A percentile compares a stretch with the other conserved stretches of the same genome.
Evolutionary conservation across 2,329 filamentous ascomycete genomes (phyloP).

Genomic region (Penicillium olsonii): DNA sequence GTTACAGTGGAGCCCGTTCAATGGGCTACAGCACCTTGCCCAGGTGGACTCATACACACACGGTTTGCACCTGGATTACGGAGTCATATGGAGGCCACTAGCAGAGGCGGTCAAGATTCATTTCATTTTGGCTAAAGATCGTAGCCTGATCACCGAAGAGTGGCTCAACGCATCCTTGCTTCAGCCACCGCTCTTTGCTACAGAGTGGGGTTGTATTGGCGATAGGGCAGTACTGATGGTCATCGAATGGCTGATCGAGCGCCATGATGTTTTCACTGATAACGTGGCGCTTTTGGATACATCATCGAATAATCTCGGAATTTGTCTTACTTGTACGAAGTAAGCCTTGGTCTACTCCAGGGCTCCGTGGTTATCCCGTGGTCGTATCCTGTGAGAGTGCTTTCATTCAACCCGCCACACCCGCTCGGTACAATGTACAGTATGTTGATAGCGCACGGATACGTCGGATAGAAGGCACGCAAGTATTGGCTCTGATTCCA

Average conservation of each 20-base stretch:
- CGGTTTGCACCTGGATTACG: background rate
- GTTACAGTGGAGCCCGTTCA: conserved; percentile 8
- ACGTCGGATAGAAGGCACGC: conserved; percentile 8
- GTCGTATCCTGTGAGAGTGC: background rate
- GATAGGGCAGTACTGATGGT: background rate
- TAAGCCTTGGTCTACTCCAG: conserved; percentile 3
- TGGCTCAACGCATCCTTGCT: conserved; percentile 11
- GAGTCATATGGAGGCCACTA: background rate
- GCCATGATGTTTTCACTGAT: conserved; percentile 13
- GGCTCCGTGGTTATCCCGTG: too few species aligned
- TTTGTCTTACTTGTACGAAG: background rate
- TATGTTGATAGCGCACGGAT: conserved; percentile 22
- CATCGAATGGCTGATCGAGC: background rate
- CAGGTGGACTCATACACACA: too few species aligned
- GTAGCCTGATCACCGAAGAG: background rate
- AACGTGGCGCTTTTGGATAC: conserved; percentile 14
- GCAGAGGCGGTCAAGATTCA: conserved; percentile 4
- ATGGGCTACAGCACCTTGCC: background rate
- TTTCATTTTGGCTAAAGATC: background rate
- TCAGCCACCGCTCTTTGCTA: conserved; percentile 11
- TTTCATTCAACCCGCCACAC: conserved; percentile 25
- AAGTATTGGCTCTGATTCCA: background rate
- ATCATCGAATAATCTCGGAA: background rate
- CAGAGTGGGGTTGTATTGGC: background rate
- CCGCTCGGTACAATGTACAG: conserved; percentile 20